Percentiles rank a stretch among this genome's conserved stretches.
Conservation (phyloP, 2,329 filamentous ascomycete genomes). For the Akanthomyces muscarius region DNA sequence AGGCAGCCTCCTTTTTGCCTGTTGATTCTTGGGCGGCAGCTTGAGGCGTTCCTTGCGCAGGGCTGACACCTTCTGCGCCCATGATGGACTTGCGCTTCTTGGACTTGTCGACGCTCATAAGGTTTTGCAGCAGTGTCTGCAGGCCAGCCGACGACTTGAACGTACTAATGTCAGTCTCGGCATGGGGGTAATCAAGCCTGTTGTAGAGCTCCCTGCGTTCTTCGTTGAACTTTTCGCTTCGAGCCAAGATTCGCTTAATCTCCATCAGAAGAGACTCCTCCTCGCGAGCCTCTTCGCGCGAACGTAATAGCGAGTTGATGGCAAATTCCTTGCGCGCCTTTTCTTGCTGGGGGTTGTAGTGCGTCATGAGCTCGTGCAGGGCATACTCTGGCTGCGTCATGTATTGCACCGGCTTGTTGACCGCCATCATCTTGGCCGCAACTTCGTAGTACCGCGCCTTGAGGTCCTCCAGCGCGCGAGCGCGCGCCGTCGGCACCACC, state of each 20-base stretch:
- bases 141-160: conserved; percentile 82
- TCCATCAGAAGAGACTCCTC: conserved; percentile 87
- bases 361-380: conserved; percentile 77
- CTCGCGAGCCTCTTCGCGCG: conserved; percentile 83
- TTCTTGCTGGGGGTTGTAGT: conserved; percentile 81
- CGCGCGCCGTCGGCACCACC: conserved; percentile 48
- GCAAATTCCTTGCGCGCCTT: conserved; percentile 79
- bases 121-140: conserved; percentile 73
- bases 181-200: conserved; percentile 75
- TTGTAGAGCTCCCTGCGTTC: conserved; percentile 84
- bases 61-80: conserved; percentile 52
- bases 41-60: conserved; percentile 38
- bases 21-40: conserved; percentile 33
- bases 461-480: conserved; percentile 78
- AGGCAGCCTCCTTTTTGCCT: conserved; percentile 50
- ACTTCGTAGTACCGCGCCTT: conserved; percentile 90
- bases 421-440: conserved; percentile 74
- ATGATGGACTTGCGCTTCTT: conserved; percentile 80
- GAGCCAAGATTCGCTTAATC: conserved; percentile 83
- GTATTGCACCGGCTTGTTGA: conserved; percentile 73
- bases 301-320: conserved; percentile 70
- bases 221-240: conserved; percentile 80
- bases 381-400: conserved; percentile 86
- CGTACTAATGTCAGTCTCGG: conserved; percentile 64
- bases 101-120: conserved; percentile 78